Percentiles rank a stretch among this genome's conserved stretches.
These are phyloP conservation scores for Microthlaspi erraticum DNA, from an alignment of 345 rosid species.

Conservation along the genomic window DNA sequence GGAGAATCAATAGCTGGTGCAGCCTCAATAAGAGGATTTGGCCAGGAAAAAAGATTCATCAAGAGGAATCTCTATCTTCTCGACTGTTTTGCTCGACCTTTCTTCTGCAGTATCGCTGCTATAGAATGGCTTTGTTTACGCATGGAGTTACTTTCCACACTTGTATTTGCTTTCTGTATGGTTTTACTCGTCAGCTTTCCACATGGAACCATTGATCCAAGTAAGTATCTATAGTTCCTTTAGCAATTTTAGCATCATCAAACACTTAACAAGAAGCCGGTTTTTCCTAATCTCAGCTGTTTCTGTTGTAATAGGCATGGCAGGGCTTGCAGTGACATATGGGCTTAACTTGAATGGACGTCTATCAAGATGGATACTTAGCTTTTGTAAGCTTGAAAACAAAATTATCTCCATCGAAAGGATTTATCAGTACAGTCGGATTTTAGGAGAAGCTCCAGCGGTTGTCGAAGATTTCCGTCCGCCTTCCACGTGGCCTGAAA, in stretches of 20 bases:
- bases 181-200: conserved; percentile 96
- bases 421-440: conserved; percentile 94
- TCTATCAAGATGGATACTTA: conserved; percentile 96
- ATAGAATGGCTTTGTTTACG: conserved; percentile 99
- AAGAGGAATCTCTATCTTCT: conserved; percentile 98
- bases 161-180: conserved; percentile 98
- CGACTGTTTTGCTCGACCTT: conserved; percentile 97
- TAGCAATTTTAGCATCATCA: conserved; percentile 6
- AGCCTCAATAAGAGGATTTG: conserved; percentile 97
- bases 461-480: conserved; percentile 71
- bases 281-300: conserved; percentile 31
- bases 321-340: conserved; percentile 99
- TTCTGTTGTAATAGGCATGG: conserved; percentile 77
- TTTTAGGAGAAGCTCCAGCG: conserved; percentile 75
- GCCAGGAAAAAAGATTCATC: conserved; percentile 95
- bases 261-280: neutral
- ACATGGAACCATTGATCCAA: conserved; percentile 94
- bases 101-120: conserved; percentile 96
- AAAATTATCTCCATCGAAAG: conserved; percentile 97
- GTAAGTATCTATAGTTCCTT: conserved; percentile 54
- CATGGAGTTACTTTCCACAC: conserved; percentile 97
- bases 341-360: conserved; percentile 99
- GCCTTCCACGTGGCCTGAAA: conserved; percentile 88
- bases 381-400: conserved; percentile 99
- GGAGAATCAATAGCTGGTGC: conserved; percentile 99